Evolutionary conservation across 169 alveolate genomes (phyloP).

Genomic region (Plasmodium cynomolgi): DNA sequence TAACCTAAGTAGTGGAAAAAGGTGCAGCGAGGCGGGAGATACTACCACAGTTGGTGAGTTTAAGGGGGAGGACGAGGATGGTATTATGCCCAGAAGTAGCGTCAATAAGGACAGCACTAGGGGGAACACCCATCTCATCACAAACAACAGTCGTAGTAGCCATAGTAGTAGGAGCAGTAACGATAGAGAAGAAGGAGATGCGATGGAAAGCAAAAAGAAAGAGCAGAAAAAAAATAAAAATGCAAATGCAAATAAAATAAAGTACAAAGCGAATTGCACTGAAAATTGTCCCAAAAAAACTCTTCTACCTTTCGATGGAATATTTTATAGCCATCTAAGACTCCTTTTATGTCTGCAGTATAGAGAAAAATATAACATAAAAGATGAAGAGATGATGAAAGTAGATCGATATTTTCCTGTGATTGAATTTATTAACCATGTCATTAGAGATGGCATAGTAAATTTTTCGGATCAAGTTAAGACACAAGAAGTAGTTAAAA

Average conservation of each 20-base stretch:
- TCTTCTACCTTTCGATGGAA: conserved; percentile 43
- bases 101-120: neutral
- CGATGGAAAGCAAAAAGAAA: neutral
- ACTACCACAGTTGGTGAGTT: neutral
- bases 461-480: conserved; percentile 57
- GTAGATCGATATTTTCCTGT: conserved; percentile 35
- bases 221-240: neutral
- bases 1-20: neutral
- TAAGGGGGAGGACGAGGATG: neutral
- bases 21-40: neutral
- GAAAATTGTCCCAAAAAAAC: neutral
- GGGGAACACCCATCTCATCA: neutral
- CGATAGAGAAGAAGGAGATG: neutral
- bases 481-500: conserved; percentile 43
- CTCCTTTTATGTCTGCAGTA: conserved; percentile 46
- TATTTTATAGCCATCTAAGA: conserved; percentile 49
- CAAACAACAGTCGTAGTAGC: neutral
- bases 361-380: conserved; percentile 48
- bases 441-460: conserved; percentile 48
- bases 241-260: neutral
- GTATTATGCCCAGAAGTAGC: neutral
- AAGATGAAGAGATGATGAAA: conserved; percentile 48
- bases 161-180: neutral
- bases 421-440: conserved; percentile 44
- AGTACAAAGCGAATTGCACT: neutral